Evolutionary conservation across 768 basidiomycete species (phyloP).

Genomic region (Mycena alexandri): DNA sequence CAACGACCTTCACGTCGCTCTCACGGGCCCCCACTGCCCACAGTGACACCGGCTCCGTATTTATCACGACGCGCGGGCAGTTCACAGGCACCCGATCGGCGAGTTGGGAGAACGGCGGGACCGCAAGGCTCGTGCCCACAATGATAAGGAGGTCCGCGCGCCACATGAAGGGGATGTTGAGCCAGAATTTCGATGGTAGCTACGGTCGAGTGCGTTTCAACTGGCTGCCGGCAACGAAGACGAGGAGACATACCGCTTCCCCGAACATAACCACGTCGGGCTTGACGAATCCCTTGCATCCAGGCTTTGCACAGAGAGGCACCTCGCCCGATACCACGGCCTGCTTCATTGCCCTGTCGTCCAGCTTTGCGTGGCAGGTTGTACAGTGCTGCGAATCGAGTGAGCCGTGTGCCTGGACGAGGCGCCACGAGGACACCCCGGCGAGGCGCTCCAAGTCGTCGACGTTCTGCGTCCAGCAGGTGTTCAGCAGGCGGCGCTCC

Average conservation of each 20-base stretch:
- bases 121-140: constrained; percentile 30
- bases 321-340: constrained; percentile 21
- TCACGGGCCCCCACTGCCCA: constrained; percentile 20
- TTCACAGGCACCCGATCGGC: constrained; percentile 15
- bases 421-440: constrained; percentile 20
- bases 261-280: constrained; percentile 30
- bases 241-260: not conserved
- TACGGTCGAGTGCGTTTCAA: not conserved
- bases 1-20: constrained; percentile 21
- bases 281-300: constrained; percentile 30
- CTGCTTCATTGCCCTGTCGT: constrained; percentile 29
- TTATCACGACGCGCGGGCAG: constrained; percentile 29
- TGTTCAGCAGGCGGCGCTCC: constrained; percentile 6
- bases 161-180: constrained; percentile 25
- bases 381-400: constrained; percentile 29
- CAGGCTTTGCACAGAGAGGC: constrained; percentile 18
- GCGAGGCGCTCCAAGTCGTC: constrained; percentile 19
- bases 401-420: constrained; percentile 28
- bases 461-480: constrained; percentile 27
- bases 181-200: constrained; percentile 29
- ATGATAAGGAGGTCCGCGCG: constrained; percentile 31
- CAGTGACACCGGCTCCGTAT: constrained; percentile 14
- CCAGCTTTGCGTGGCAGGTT: constrained; percentile 20
- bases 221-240: not conserved
- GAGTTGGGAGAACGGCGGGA: constrained; percentile 27